Conservation (phyloP, 2,329 filamentous ascomycete species). For the Claviceps citrina region DNA sequence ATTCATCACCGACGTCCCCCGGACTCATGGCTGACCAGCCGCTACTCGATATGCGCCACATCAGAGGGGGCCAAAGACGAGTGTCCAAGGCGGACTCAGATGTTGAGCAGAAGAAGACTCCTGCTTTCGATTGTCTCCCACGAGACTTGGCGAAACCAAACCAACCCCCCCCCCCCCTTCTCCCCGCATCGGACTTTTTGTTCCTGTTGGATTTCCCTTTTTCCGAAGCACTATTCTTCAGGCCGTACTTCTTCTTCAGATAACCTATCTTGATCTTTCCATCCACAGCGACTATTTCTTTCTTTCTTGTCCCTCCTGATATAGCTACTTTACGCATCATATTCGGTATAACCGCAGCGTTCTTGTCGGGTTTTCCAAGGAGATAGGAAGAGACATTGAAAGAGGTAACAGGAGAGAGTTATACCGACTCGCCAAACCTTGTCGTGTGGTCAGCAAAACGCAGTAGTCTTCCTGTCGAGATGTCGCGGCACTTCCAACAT, state of each 20-base stretch:
- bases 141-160: too few relatives aligned
- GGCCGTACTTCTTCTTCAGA: background rate
- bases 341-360: background rate
- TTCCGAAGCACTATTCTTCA: too few relatives aligned
- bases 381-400: background rate
- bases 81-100: too few relatives aligned
- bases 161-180: too few relatives aligned
- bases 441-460: background rate
- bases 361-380: background rate
- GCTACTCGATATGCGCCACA: too few relatives aligned
- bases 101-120: too few relatives aligned
- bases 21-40: too few relatives aligned
- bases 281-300: background rate
- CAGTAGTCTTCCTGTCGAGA: conserved; percentile 1
- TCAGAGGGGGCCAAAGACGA: too few relatives aligned
- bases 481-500: conserved; percentile 10
- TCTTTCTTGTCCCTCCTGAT: background rate
- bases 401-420: background rate
- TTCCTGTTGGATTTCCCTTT: too few relatives aligned
- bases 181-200: too few relatives aligned
- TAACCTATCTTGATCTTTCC: background rate
- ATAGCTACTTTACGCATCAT: background rate
- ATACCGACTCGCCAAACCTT: background rate
- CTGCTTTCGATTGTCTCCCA: too few relatives aligned
- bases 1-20: too few relatives aligned